Evolutionary conservation across 169 alveolate species (phyloP), one percentile per base, ranked within the genome.

Genomic region (Fabrea salina): DNA sequence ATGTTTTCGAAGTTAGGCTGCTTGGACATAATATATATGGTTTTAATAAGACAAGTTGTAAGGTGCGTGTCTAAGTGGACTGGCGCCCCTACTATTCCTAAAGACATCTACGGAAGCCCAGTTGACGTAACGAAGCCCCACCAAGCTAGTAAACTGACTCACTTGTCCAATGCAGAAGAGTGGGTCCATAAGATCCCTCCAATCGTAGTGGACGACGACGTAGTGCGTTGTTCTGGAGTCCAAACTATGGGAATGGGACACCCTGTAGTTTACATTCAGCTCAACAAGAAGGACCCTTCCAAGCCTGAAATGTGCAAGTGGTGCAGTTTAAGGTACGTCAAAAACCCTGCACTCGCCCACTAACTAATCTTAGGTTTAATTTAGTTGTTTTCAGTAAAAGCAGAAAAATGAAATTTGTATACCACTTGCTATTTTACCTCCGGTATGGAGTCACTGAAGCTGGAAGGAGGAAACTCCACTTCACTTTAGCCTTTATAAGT

Each of bases 401-500:
- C 2, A 47, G 16, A 47, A 47, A 47, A n/a, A 47, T 47, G 56
- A 25, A 47, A 47, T 47, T 16, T 25, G 56, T 25, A 47, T 25
- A n/a, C 0, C 16, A 47, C 16, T 16, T 25, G 30, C 19, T n/a
- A 47, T 56, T 56, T 16, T 56, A 19, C 67, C 35, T 56, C 4
- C n/a, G 25, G 67, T 56, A 56, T 25, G 35, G 67, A 19, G n/a
- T 79, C 64, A 72, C 64, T 27, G 94, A 89, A 37, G 8, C 78
- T 32, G 79, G 71, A 40, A 68, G 92, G 30, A 49, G 82, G 25
- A 84, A 84, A 56, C 86, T 87, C 50, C 89, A 86, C 61, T 91
- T 64, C 67, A 85, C 90, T 39, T 79, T 91, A n/a, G 89, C 93
- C 5, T 79, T 87, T 44, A 59, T 87, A 47, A 80, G 92, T 39